Base-by-base conservation (phyloP, 2,329 filamentous ascomycete species). In the Clarireedia paspali region DNA sequence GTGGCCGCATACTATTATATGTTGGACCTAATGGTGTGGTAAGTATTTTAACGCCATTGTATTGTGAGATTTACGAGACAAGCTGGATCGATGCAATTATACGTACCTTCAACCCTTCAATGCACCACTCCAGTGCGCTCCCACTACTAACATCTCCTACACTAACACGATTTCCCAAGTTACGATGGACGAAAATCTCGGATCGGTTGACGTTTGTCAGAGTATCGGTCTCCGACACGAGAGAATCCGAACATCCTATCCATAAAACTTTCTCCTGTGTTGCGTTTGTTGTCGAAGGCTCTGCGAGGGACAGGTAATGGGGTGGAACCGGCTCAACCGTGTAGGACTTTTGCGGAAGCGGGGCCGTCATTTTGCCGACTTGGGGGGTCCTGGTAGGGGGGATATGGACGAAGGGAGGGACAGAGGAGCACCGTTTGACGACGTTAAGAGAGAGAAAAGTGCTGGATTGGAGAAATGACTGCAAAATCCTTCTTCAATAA, bases 161-260 rank as follows among this genome's bases (percentile, higher is more conserved):
- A 61, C 78, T 77, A 51, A 87, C 68, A 60, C 85, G 74, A 70
- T 87, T 87, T 64, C 84, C 84, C 67, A 88, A 85, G 70, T 88
- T 87, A 62, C 84, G 79, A 72, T 87, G 84, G 45, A 85, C 82
- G 69, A 88, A 87, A 61, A 87, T 79, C 62, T 87, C 83, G 38
- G 84, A 83, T 5, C 83, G 81, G 59, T 81, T 72, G 53, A 83
- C 74, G 64, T 78, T 77, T 3, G 47, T 45, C 46, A 85, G 73
- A 58, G 85, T 72, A 53, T 80, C 82, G 4, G 83, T 86, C 70
- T 87, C 84, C 2, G 83, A 82, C 58, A 84, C 78, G 46, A 83
- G 80, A 30, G 77, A 82, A 72, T 87, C 84, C 60, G 81, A 82
- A 71, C 84, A 88, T 40, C 84, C 84, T 59, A 88, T 78, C 84